Evolutionary conservation across 1,139 yeast genomes (phyloP).

Genomic region (Candida dubliniensis): DNA sequence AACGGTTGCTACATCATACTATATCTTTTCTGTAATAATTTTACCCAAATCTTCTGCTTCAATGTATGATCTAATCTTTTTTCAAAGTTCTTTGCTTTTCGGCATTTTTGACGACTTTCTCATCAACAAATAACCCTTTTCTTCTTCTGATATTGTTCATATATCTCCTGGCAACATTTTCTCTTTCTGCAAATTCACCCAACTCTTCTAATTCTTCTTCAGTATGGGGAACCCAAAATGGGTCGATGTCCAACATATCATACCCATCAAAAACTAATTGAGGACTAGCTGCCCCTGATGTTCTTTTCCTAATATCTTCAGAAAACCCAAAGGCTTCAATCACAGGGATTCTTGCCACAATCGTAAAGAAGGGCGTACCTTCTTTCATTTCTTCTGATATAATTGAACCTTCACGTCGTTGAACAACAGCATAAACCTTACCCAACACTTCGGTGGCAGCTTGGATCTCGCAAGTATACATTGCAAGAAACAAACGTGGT

Average conservation of each 20-base stretch:
- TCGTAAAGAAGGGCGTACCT: conserved; percentile 93
- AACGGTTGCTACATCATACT: too few relatives aligned
- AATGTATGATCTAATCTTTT: conserved; percentile 37
- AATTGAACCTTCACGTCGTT: conserved; percentile 81
- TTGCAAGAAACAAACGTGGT: conserved; percentile 87
- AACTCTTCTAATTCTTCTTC: conserved; percentile 93
- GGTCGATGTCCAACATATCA: conserved; percentile 85
- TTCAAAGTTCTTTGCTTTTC: conserved; percentile 89
- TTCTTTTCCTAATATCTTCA: conserved; percentile 88
- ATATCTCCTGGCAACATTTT: conserved; percentile 82
- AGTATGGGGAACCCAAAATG: conserved; percentile 99
- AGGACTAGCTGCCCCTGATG: conserved; percentile 97
- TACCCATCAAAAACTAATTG: conserved; percentile 90
- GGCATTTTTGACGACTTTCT: conserved; percentile 85
- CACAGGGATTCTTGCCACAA: conserved; percentile 85
- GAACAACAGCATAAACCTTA: conserved; percentile 92
- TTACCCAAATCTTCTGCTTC: neutral
- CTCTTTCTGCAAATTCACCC: conserved; percentile 92
- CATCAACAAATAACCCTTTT: conserved; percentile 88
- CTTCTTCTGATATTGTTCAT: conserved; percentile 80
- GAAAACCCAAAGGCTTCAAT: conserved; percentile 96
- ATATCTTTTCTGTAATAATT: neutral
- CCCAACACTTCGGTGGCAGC: conserved; percentile 94
- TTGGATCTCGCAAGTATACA: conserved; percentile 93
- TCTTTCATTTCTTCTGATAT: conserved; percentile 94